These are phyloP conservation scores for Nakazawaea ambrosiae DNA, from an alignment of 805 yeast genomes.

Conservation along the genomic window DNA sequence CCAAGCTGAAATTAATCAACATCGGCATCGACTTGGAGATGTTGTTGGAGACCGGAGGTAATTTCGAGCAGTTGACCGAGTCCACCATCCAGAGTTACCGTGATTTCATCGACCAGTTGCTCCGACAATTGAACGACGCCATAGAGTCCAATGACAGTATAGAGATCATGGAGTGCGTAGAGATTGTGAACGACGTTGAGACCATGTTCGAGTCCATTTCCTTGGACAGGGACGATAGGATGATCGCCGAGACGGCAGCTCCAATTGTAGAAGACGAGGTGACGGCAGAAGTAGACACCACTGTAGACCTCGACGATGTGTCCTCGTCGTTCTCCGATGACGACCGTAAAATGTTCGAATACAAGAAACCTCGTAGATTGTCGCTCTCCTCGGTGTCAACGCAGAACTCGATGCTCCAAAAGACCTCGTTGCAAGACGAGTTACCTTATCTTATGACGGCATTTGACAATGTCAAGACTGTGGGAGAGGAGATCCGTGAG, in stretches of 20 bases:
- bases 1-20: conserved; percentile 56
- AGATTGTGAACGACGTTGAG: conserved; percentile 63
- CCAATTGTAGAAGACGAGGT: too few relatives aligned
- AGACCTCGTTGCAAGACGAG: conserved; percentile 54
- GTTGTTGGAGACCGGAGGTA: conserved; percentile 17
- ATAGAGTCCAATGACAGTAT: conserved; percentile 46
- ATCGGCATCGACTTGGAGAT: conserved; percentile 58
- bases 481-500: conserved; percentile 41
- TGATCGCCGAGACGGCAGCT: background rate
- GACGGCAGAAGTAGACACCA: too few relatives aligned
- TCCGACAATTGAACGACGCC: conserved; percentile 51
- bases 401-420: conserved; percentile 33
- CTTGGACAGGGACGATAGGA: background rate
- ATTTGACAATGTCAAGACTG: conserved; percentile 52
- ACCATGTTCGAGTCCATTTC: conserved; percentile 61
- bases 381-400: conserved; percentile 15
- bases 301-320: too few relatives aligned
- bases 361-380: conserved; percentile 5
- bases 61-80: conserved; percentile 27
- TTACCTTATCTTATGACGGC: conserved; percentile 62
- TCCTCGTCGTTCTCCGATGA: background rate
- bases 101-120: conserved; percentile 48
- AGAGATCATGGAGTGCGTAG: conserved; percentile 59
- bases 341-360: background rate
- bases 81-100: conserved; percentile 45